Evolutionary conservation across 1,284 basidiomycete genomes (phyloP), one percentile per base, ranked within the genome.

Genomic region (Cryptococcus jaspeensis): DNA sequence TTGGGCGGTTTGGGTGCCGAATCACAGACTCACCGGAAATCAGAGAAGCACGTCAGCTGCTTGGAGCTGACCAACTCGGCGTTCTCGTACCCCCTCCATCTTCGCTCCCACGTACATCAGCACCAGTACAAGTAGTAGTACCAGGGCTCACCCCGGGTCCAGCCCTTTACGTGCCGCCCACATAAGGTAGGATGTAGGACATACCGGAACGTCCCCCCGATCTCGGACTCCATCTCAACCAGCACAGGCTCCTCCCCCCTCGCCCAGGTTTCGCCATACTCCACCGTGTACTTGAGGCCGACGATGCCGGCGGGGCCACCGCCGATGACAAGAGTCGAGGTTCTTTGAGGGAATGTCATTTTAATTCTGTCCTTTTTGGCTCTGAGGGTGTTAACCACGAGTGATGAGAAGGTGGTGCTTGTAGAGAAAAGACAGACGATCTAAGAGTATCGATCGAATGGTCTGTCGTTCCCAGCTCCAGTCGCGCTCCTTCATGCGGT

Each of bases 221-320:
- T 80, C 60, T 82, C 80, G n/a, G 74, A 69, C 68, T 86, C 84
- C 60, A 82, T 81, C 67, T 87, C 85, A n/a, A 86, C 73, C 16
- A 85, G 67, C 38, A 84, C 61, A 2, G 84, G 82, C 38, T 79
- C 80, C 58, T 79, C 81, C 25, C 80, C 82, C 52, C 75, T 78
- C 15, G 40, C 48, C 56, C 45, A 64, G 5, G 56, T 40, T 13
- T 77, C 70, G 12, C 80, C 75, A 46, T 79, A 76, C 63, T 82
- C 77, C 20, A 84, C 75, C 6, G 84, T 66, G 23, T 84, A 82
- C 72, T 86, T 87, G 68, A 83, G 81, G 0, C 82, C 81, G 20
- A 85, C 84, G 13, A 87, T 73, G 1, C 85, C 85, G 2, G 82
- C 80, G 1, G 85, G 84, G 5, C 85, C 85, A n/a, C 82, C 84